Conservation (phyloP, 139 green algal genomes). For the Medakamo hakoo region DNA sequence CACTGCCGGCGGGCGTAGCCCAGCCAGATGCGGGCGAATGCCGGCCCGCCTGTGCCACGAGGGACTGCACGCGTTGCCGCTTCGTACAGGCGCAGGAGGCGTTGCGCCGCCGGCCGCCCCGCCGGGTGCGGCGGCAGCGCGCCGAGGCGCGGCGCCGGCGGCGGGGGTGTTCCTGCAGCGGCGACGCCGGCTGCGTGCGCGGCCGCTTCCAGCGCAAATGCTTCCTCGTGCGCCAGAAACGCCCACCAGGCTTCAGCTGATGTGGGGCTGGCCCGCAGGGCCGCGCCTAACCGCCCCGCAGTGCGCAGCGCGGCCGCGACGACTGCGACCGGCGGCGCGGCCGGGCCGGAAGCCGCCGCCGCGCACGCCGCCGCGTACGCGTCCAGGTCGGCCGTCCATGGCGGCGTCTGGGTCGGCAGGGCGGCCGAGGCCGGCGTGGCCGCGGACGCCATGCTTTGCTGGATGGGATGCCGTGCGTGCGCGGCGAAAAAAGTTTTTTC, state of each 20-base stretch:
- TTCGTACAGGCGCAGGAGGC: slow-evolving; percentile 50
- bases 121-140: not conserved
- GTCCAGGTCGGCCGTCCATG: not conserved
- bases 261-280: not conserved
- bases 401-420: no score
- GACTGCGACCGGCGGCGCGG: no score
- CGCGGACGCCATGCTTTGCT: no score
- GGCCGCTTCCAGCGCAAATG: not conserved
- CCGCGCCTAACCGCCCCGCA: not conserved
- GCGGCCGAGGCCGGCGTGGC: no score
- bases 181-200: no score
- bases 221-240: slow-evolving; percentile 36
- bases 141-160: not conserved
- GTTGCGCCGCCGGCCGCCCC: slow-evolving; percentile 1
- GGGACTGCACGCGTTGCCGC: slow-evolving; percentile 52
- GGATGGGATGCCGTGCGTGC: no score
- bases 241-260: slow-evolving; percentile 32
- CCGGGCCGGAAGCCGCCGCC: no score
- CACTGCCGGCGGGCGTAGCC: slow-evolving; percentile 56
- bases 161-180: no score
- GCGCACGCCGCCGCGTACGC: no score
- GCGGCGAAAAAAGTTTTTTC: no score
- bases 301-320: no score
- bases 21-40: slow-evolving; percentile 60
- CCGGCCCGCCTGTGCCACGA: slow-evolving; percentile 28